Base-by-base conservation (phyloP, 176 grass and related monocot species). In the Hsuehochloa calcarea region DNA sequence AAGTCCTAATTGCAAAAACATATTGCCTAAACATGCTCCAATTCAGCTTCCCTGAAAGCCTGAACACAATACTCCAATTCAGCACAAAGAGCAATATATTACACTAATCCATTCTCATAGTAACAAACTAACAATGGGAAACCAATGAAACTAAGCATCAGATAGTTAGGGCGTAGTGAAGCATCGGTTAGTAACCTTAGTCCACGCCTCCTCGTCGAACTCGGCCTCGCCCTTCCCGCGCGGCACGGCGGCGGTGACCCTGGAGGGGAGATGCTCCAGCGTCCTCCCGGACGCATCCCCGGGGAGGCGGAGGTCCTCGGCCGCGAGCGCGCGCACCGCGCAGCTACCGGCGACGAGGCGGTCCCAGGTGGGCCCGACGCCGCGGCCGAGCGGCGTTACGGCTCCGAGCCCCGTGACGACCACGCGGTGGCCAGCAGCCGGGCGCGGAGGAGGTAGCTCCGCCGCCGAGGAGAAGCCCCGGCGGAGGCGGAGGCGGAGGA, bases 331-430 rank as follows among this genome's bases (percentile, higher is more conserved):
- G 37, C 89, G 89, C 49, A 98, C 80, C 16, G 87, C 93, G 54
- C 96, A 98, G 5, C 35, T 26, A 15, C 91, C 89, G 3, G 79
- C 73, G n/a, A 98, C 85, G 63, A 98, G 89, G 52, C 80, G 85
- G 50, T 80, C 74, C 93, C 93, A 98, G 58, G 89, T 90, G 80
- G 65, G 19, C 10, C 87, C 85, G 6, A 95, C 89, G 6, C 93
- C 93, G 64, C 89, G 87, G 25, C 91, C 96, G 22, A 98, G 96
- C 27, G 93, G 96, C 37, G 93, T 98, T 50, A 98, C 89, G 75
- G 91, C 85, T 15, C 96, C 93, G 0, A 98, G 82, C 80, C 96
- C 96, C 81, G 96, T 98, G 26, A 95, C 91, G 55, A 98, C 93
- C 80, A 98, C 96, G 39, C 93, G 96, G 87, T 93, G 91, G 35